Evolutionary conservation across 192 early-diverging fungal species (phyloP).

Genomic region (Coemansia sp.): DNA sequence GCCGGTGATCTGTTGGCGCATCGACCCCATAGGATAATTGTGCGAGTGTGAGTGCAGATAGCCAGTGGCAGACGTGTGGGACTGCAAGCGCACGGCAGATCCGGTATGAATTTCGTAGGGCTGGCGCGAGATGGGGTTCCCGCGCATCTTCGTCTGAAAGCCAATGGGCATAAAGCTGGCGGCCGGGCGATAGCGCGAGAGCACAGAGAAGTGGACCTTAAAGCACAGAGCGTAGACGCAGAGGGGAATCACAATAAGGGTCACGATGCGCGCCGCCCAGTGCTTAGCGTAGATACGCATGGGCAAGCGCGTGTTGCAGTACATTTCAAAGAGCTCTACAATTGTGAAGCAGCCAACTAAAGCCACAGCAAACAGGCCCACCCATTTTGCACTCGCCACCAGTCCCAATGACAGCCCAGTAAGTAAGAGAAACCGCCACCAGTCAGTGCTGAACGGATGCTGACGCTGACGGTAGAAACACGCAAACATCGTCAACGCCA

Average conservation of each 20-base stretch:
- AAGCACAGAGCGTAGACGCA: conserved; percentile 80
- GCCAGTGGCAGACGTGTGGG: conserved; percentile 30
- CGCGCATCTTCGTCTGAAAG: conserved; percentile 40
- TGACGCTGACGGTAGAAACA: conserved; percentile 71
- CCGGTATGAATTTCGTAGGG: conserved; percentile 48
- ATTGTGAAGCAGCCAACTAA: conserved; percentile 54
- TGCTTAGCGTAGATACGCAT: conserved; percentile 73
- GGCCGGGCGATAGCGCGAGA: conserved; percentile 58
- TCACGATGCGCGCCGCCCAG: conserved; percentile 78
- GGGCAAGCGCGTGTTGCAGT: conserved; percentile 42
- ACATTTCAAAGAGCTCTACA: conserved; percentile 45
- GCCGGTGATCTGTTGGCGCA: conserved; percentile 79
- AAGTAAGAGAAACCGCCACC: conserved; percentile 83
- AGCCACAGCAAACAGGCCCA: conserved; percentile 90
- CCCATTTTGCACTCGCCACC: conserved; percentile 91
- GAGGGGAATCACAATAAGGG: conserved; percentile 80
- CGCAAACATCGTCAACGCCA: conserved; percentile 65
- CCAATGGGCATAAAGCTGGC: conserved; percentile 55
- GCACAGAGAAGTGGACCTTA: conserved; percentile 81
- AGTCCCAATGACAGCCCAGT: conserved; percentile 87
- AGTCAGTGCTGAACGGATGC: conserved; percentile 74
- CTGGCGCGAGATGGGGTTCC: conserved; percentile 43
- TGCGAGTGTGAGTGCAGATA: conserved; percentile 65
- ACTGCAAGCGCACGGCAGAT: conserved; percentile 38
- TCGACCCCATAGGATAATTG: conserved; percentile 60